Conservation (phyloP, 2,329 filamentous ascomycete species). For the Fusarium sacchari region DNA sequence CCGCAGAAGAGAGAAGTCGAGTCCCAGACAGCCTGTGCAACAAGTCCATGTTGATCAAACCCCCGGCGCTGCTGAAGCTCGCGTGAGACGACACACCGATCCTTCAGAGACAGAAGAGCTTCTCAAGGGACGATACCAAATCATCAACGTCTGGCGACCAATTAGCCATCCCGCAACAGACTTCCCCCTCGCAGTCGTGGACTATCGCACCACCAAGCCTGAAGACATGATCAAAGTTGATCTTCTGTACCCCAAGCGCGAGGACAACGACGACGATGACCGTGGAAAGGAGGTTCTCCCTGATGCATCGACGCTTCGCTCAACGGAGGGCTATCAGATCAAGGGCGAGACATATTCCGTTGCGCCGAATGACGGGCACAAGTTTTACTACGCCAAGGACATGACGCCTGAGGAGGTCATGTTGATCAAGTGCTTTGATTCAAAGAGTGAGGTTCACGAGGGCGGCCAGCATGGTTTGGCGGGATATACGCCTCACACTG, state of each 20-base stretch:
- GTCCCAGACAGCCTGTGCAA: constrained; percentile 72
- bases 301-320: constrained; percentile 18
- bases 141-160: constrained; percentile 60
- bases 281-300: constrained; percentile 38
- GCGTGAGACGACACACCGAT: constrained; percentile 68
- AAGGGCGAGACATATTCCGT: constrained; percentile 40
- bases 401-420: constrained; percentile 44
- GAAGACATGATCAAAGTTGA: constrained; percentile 40
- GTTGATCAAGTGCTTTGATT: constrained; percentile 45
- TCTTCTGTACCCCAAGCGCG: constrained; percentile 39
- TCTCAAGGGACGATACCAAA: constrained; percentile 56
- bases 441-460: constrained; percentile 39
- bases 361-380: constrained; percentile 33
- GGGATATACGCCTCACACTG: constrained; percentile 39
- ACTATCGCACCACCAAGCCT: constrained; percentile 38
- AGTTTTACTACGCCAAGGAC: constrained; percentile 42
- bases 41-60: constrained; percentile 80
- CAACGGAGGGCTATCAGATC: constrained; percentile 36
- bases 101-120: constrained; percentile 55
- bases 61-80: constrained; percentile 66
- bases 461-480: constrained; percentile 33
- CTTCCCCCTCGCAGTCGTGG: constrained; percentile 39
- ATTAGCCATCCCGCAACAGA: constrained; percentile 42
- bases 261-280: constrained; percentile 35
- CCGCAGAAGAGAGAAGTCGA: constrained; percentile 61